A percentile compares a stretch with the other conserved stretches of the same genome.
These are phyloP conservation scores for Wickerhamiella nectarea DNA, from an alignment of 805 yeast genomes.

Conservation along the genomic window DNA sequence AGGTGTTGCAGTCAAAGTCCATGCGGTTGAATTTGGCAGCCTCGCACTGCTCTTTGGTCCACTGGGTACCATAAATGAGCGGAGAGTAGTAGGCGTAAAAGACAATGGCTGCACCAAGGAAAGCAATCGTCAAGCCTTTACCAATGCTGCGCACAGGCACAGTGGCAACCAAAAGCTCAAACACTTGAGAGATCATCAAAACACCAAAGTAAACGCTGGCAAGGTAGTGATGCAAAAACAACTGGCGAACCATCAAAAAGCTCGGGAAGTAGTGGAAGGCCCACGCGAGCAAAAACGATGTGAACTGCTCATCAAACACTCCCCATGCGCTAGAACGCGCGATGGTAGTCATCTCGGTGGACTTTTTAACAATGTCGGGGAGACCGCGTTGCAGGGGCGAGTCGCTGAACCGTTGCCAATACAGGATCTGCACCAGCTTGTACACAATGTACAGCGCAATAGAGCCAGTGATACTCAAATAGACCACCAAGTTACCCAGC, in stretches of 20 bases:
- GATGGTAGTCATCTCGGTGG: not conserved
- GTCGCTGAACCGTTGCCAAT: constrained; percentile 28
- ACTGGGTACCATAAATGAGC: constrained; percentile 59
- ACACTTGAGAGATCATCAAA: constrained; percentile 52
- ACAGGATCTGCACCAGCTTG: constrained; percentile 23
- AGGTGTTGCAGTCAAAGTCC: constrained; percentile 78
- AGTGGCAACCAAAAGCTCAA: constrained; percentile 25
- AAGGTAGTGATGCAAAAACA: constrained; percentile 85
- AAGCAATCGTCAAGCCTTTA: constrained; percentile 31
- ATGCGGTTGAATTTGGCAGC: constrained; percentile 52
- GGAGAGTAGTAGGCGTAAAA: constrained; percentile 56
- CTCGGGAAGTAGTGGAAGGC: constrained; percentile 45
- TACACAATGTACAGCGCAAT: constrained; percentile 21
- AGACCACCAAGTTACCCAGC: constrained; percentile 50
- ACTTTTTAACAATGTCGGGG: constrained; percentile 1
- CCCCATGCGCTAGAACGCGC: constrained; percentile 16
- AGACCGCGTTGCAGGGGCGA: not conserved
- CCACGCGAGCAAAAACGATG: constrained; percentile 44
- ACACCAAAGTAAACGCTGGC: constrained; percentile 86
- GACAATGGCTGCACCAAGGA: constrained; percentile 37
- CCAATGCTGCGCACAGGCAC: constrained; percentile 15
- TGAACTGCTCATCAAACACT: constrained; percentile 26
- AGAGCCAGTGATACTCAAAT: constrained; percentile 33
- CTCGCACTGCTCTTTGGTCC: constrained; percentile 62
- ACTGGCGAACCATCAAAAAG: constrained; percentile 76